These are phyloP conservation scores for Adansonia madagascariensis DNA, from an alignment of 441 rosid genomes.

Conservation along the genomic window DNA sequence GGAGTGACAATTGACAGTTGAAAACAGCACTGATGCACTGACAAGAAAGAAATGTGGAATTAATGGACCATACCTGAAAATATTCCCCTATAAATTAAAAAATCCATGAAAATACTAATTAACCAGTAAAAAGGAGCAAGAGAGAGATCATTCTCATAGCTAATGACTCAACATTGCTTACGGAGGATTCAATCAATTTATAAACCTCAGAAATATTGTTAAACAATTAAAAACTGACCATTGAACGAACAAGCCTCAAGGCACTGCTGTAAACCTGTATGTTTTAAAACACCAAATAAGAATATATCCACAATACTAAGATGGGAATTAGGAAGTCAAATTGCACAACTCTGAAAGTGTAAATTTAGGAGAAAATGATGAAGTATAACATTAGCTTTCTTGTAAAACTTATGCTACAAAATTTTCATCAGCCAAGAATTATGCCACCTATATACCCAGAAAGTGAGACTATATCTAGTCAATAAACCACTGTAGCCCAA, in stretches of 20 bases:
- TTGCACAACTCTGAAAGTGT: constrained; percentile 3
- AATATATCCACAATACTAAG: constrained; percentile 14
- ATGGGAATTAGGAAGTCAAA: not conserved
- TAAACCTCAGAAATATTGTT: not conserved
- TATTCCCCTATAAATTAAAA: not conserved
- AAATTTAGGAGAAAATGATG: not conserved
- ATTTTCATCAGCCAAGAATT: not conserved
- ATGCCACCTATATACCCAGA: constrained; percentile 4
- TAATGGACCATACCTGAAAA: not conserved
- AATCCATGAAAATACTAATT: not conserved
- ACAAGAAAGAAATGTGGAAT: constrained; percentile 8
- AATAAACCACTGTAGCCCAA: not conserved
- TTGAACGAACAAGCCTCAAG: constrained; percentile 87
- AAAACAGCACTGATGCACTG: not conserved
- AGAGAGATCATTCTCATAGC: not conserved
- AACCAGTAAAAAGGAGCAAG: constrained; percentile 15
- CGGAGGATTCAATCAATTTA: not conserved
- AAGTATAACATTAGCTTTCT: constrained; percentile 17
- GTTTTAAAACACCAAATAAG: constrained; percentile 24
- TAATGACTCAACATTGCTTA: constrained; percentile 1
- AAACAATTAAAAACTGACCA: constrained; percentile 58
- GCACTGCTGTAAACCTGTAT: constrained; percentile 96
- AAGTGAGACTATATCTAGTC: constrained; percentile 33
- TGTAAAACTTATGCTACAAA: not conserved
- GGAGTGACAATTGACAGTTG: not conserved